These are phyloP conservation scores for Pholiota conissans DNA, from an alignment of 768 basidiomycete genomes.

Conservation along the genomic window DNA sequence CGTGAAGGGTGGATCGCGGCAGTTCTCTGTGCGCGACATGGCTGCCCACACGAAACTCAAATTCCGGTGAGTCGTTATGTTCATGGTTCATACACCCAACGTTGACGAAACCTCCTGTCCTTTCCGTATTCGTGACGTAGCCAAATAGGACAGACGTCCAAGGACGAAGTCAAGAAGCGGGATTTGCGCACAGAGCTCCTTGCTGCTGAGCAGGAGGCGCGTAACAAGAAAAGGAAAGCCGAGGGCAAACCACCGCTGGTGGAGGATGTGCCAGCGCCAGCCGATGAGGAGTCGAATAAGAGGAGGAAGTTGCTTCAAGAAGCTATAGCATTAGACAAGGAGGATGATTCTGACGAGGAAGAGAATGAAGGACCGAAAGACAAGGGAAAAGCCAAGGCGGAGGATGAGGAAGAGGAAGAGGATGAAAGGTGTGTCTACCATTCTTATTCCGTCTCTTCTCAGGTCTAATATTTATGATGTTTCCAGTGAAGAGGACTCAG, in stretches of 20 bases:
- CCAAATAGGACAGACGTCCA: slow-evolving; percentile 88
- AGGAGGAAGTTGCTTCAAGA: slow-evolving; percentile 87
- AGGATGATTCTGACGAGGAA: slow-evolving; percentile 83
- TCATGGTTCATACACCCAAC: background rate
- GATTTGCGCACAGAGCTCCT: slow-evolving; percentile 86
- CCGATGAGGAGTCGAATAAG: slow-evolving; percentile 70
- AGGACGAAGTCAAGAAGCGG: slow-evolving; percentile 69
- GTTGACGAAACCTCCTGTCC: no score
- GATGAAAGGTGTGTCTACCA: slow-evolving; percentile 45
- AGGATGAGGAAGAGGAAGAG: slow-evolving; percentile 31
- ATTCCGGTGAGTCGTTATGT: slow-evolving; percentile 63
- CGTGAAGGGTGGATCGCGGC: slow-evolving; percentile 88
- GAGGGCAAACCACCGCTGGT: slow-evolving; percentile 64
- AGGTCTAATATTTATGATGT: background rate
- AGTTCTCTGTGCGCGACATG: slow-evolving; percentile 92
- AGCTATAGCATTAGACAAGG: slow-evolving; percentile 84
- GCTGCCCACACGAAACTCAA: slow-evolving; percentile 97
- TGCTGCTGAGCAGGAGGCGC: slow-evolving; percentile 83
- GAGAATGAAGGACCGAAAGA: slow-evolving; percentile 37
- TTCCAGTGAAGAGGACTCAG: slow-evolving; percentile 49
- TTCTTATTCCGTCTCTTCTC: background rate
- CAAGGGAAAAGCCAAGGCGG: slow-evolving; percentile 31
- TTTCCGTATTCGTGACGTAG: slow-evolving; percentile 30
- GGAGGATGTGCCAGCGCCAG: slow-evolving; percentile 34
- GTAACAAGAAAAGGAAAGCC: slow-evolving; percentile 90